phyloP scores from a whole-genome alignment of 257 asterid genomes.

The Solanum commersonii region DNA sequence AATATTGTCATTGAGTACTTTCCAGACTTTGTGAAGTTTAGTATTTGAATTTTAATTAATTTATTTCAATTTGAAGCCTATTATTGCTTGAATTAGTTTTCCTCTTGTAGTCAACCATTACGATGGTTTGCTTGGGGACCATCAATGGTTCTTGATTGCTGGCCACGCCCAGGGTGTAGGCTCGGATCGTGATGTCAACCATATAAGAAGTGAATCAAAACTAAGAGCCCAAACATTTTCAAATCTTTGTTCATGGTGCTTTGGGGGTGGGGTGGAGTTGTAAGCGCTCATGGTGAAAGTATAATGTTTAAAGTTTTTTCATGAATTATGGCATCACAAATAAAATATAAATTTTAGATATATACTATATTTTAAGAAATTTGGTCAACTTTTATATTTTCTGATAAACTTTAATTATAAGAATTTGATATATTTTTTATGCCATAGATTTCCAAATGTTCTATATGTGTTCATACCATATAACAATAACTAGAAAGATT shows the following conservation, averaged over 20 bases:
- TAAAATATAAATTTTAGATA: no score
- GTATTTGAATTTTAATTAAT: no score
- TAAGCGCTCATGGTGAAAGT: not conserved
- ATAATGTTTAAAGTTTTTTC: not conserved
- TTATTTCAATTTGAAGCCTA: no score
- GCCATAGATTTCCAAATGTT: not conserved
- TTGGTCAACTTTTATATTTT: not conserved
- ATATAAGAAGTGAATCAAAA: not conserved
- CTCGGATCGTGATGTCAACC: no score
- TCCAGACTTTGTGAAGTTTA: no score
- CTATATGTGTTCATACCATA: not conserved
- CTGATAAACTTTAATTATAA: not conserved
- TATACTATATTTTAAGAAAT: not conserved
- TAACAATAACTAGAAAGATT: not conserved
- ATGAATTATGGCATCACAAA: not conserved
- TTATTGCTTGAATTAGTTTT: no score
- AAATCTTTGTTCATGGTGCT: not conserved
- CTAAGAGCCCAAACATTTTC: not conserved
- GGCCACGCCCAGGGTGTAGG: no score
- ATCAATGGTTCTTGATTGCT: no score
- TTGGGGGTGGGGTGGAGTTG: not conserved
- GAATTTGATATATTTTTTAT: not conserved
- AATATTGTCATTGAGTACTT: no score
- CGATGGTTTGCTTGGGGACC: no score
- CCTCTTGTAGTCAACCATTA: no score